A percentile compares a stretch with the other conserved stretches of the same genome.
Evolutionary conservation across 2,329 filamentous ascomycete species (phyloP).

Genomic region (Xylaria hypoxylon): DNA sequence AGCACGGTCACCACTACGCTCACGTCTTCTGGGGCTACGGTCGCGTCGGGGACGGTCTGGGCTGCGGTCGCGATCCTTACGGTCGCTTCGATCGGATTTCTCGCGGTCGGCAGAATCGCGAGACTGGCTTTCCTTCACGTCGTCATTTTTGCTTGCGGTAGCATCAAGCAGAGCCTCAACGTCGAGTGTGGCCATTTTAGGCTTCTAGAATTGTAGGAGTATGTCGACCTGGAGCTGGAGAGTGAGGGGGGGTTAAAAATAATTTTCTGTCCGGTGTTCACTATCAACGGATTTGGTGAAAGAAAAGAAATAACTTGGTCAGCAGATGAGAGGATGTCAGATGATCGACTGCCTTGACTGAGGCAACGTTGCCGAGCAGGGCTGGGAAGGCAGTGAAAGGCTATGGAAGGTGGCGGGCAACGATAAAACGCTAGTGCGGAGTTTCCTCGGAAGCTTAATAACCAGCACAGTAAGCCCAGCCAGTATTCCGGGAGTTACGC

Average conservation of each 20-base stretch:
- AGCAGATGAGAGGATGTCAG: slow-evolving; percentile 3
- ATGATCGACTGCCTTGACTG: slow-evolving; percentile 6
- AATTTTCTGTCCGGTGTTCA: not conserved
- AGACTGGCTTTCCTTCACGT: slow-evolving; percentile 60
- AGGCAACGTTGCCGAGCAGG: slow-evolving; percentile 16
- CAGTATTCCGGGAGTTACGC: not conserved
- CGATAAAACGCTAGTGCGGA: slow-evolving; percentile 25
- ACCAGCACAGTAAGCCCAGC: not conserved
- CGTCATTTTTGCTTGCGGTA: slow-evolving; percentile 72
- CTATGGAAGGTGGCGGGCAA: slow-evolving; percentile 31
- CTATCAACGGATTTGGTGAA: not conserved
- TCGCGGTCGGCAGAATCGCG: slow-evolving; percentile 69
- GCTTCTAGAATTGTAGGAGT: slow-evolving; percentile 16
- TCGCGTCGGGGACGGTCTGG: slow-evolving; percentile 68
- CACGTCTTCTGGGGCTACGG: slow-evolving; percentile 60
- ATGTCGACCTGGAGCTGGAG: slow-evolving; percentile 2
- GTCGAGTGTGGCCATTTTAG: slow-evolving; percentile 68
- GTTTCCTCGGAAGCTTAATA: slow-evolving; percentile 22
- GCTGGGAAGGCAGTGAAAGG: slow-evolving; percentile 15
- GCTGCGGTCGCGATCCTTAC: slow-evolving; percentile 59
- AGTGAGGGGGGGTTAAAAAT: slow-evolving; percentile 1
- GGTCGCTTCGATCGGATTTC: slow-evolving; percentile 64
- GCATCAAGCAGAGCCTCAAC: slow-evolving; percentile 93
- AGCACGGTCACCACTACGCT: slow-evolving; percentile 67
- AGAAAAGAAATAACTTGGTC: slow-evolving; percentile 11